A percentile compares a stretch with the other conserved stretches of the same genome.
Evolutionary conservation across 164 flowering plant species (phyloP).

Genomic region (Vitis rotundifolia): DNA sequence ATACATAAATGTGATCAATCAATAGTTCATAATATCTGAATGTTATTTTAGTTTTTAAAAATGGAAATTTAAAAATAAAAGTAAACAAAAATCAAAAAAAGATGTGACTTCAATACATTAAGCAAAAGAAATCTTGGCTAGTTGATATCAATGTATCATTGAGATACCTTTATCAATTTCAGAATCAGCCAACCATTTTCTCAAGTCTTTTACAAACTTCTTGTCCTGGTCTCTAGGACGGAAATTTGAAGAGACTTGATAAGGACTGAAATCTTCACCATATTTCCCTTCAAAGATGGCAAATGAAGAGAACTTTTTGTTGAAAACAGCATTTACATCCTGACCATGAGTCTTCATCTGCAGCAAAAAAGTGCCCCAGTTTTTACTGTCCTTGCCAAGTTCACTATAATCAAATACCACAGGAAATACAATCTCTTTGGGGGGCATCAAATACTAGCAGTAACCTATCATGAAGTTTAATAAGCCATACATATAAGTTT

Average conservation of each 20-base stretch:
- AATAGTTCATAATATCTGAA: too few relatives aligned
- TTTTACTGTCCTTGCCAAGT: not conserved
- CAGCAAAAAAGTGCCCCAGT: slow-evolving; percentile 6
- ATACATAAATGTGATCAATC: too few relatives aligned
- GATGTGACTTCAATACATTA: too few relatives aligned
- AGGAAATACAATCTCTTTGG: too few relatives aligned
- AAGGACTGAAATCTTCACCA: slow-evolving; percentile 45
- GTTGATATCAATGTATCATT: not conserved
- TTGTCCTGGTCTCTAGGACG: slow-evolving; percentile 39
- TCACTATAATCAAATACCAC: too few relatives aligned
- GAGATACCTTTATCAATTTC: slow-evolving; percentile 49
- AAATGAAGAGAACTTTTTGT: slow-evolving; percentile 69
- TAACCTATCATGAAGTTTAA: too few relatives aligned
- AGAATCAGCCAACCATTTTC: slow-evolving; percentile 46
- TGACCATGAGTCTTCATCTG: slow-evolving; percentile 55
- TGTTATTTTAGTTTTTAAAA: too few relatives aligned
- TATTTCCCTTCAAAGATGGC: slow-evolving; percentile 60
- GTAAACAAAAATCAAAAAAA: not conserved
- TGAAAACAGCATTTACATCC: slow-evolving; percentile 48
- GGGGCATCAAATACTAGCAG: too few relatives aligned
- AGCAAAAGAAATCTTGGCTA: not conserved
- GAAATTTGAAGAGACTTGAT: slow-evolving; percentile 59
- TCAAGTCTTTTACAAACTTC: slow-evolving; percentile 38
- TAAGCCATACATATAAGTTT: too few relatives aligned
- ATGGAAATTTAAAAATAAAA: not conserved